Conservation (phyloP, 768 basidiomycete genomes). For the Fomitopsis serialis region DNA sequence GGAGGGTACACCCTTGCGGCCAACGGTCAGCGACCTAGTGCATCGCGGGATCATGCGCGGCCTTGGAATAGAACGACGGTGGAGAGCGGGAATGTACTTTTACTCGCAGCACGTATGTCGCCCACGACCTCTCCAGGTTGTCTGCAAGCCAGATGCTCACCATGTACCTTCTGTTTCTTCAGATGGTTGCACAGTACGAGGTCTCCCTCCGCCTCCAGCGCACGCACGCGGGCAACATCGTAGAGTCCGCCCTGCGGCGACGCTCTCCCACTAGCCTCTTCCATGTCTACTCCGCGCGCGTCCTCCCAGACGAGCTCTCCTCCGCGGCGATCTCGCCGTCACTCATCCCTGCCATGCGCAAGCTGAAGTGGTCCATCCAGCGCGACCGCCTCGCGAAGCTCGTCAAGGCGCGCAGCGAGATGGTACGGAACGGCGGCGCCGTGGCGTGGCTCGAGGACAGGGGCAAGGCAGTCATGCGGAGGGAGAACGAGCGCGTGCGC, state of each 20-base stretch:
- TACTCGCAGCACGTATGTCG: slow-evolving; percentile 52
- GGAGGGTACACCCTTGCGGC: slow-evolving; percentile 51
- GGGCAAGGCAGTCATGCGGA: slow-evolving; percentile 40
- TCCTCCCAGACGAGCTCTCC: slow-evolving; percentile 61
- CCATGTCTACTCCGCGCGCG: slow-evolving; percentile 41
- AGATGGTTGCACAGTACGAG: slow-evolving; percentile 71
- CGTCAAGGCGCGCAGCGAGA: slow-evolving; percentile 40
- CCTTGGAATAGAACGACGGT: slow-evolving; percentile 57
- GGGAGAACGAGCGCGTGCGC: slow-evolving; percentile 60
- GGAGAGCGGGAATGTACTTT: slow-evolving; percentile 62
- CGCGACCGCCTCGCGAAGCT: slow-evolving; percentile 55
- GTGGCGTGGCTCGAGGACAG: slow-evolving; percentile 53
- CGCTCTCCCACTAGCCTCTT: slow-evolving; percentile 37
- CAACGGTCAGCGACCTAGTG: slow-evolving; percentile 61
- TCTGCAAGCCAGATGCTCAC: slow-evolving; percentile 7
- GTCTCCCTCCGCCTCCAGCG: slow-evolving; percentile 48
- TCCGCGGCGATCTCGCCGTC: slow-evolving; percentile 52
- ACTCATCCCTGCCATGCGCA: slow-evolving; percentile 57
- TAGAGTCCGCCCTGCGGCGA: slow-evolving; percentile 50
- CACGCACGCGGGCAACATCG: slow-evolving; percentile 42
- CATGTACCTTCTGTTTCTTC: neutral
- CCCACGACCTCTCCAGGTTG: slow-evolving; percentile 1
- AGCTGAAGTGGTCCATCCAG: slow-evolving; percentile 69
- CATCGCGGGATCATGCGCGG: slow-evolving; percentile 69
- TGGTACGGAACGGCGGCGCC: slow-evolving; percentile 32